phyloP scores from a whole-genome alignment of 305 asterid species.

The Solanum chacoense region DNA sequence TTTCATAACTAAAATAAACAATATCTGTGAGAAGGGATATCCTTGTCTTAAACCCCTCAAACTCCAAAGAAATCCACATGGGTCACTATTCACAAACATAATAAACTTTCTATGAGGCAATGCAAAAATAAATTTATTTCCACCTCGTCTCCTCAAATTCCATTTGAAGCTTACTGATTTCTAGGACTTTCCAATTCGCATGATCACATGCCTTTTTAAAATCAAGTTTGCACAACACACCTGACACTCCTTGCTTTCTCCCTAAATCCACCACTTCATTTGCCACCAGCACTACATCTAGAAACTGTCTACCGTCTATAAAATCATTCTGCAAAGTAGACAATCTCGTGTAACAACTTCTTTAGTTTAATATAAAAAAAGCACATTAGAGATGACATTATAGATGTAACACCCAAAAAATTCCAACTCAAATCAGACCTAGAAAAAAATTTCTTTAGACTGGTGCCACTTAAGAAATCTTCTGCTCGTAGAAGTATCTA shows the following conservation, averaged over 20 bases:
- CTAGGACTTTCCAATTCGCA: neutral
- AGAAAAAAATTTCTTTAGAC: too few species aligned
- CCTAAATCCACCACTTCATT: neutral
- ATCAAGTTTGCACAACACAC: neutral
- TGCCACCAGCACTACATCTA: neutral
- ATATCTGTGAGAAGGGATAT: neutral
- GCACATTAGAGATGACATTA: too few species aligned
- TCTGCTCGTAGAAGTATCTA: too few species aligned
- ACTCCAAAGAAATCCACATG: neutral
- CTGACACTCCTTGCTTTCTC: neutral
- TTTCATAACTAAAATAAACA: neutral
- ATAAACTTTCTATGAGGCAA: neutral
- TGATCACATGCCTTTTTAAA: neutral
- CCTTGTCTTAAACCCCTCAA: neutral
- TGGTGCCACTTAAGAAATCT: too few species aligned
- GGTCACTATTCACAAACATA: neutral
- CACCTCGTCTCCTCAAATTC: neutral
- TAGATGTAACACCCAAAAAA: too few species aligned
- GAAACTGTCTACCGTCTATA: neutral
- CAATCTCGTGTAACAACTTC: neutral
- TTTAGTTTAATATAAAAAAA: too few species aligned
- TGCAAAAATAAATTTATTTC: neutral
- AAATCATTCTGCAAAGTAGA: neutral
- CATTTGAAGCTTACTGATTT: neutral
- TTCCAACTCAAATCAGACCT: too few species aligned